Evolutionary conservation across 345 rosid species (phyloP).

Genomic region (Eutrema yunnanense): DNA sequence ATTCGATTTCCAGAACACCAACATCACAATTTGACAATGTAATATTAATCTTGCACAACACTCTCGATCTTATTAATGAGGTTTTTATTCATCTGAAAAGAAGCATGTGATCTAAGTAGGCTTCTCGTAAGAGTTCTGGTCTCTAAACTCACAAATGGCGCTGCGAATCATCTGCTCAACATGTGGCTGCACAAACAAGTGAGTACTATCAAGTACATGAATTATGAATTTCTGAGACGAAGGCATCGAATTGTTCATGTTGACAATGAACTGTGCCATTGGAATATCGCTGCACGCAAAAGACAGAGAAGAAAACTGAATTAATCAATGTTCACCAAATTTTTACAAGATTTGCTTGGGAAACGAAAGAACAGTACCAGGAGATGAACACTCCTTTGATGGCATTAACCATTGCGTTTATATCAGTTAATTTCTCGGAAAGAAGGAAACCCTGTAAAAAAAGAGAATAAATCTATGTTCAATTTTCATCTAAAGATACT

Average conservation of each 20-base stretch:
- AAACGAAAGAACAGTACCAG: constrained; percentile 35
- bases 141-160: constrained; percentile 75
- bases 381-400: constrained; percentile 77
- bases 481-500: neutral
- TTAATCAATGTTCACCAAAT: neutral
- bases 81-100: neutral
- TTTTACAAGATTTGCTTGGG: neutral
- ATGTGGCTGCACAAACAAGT: constrained; percentile 74
- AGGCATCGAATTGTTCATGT: constrained; percentile 56
- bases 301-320: neutral
- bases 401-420: constrained; percentile 63
- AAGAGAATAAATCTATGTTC: neutral
- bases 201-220: constrained; percentile 62
- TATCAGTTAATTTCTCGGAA: neutral
- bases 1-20: neutral
- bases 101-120: constrained; percentile 33
- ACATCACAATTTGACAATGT: neutral
- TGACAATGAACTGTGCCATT: constrained; percentile 80
- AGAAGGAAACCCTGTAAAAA: neutral
- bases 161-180: constrained; percentile 61
- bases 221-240: constrained; percentile 80
- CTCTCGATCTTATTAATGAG: neutral
- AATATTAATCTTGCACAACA: neutral
- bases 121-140: constrained; percentile 83
- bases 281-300: constrained; percentile 60